Base-by-base conservation (phyloP, 2,329 filamentous ascomycete genomes). In the Epichloe sibirici region DNA sequence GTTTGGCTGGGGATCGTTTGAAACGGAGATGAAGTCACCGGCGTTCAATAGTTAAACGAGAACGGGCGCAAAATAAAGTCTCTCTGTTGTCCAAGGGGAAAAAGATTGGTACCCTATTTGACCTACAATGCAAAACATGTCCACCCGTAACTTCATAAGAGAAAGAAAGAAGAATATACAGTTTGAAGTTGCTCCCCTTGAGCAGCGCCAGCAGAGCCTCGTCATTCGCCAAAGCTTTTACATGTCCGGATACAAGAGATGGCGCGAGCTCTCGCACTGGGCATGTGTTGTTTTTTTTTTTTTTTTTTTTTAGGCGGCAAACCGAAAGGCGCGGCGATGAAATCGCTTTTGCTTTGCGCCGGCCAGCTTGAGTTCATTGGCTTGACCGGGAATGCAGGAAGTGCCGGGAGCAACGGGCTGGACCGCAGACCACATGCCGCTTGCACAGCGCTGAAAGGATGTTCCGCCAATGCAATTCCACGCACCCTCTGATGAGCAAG, bases 381-480 rank as follows among this genome's bases (percentile, higher is more conserved):
- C 23, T 17, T 54, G 52, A 0, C 77, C 77, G 0, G 61, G 53
- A 0, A 54, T 53, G 62, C 78, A 81, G 0, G 53, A 58, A 0
- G 74, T 75, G 1, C 78, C 78, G 0, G 63, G 59, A 0, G 78
- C 71, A 12, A 81, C 58, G 0, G 56, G 43, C 54, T 71, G 69
- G 2, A 63, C 52, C 0, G 65, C 59, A 2, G 76, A 75, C 78
- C 78, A 81, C 0, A 57, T 39, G 8, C 78, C 77, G 2, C 71
- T 73, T 7, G 71, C 78, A 53, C 78, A 81, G 47, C 75, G 76
- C 63, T 81, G 77, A 71, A 72, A 81, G 0, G 71, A 69, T 1
- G 61, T 66, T 13, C 76, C 75, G 0, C 62, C 66, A 6, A 79
- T 65, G 57, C 78, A 81, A 68, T 79, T 79, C 73, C 74, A 81